phyloP scores from a whole-genome alignment of 116 monocot genomes.

The Iris pallida region DNA sequence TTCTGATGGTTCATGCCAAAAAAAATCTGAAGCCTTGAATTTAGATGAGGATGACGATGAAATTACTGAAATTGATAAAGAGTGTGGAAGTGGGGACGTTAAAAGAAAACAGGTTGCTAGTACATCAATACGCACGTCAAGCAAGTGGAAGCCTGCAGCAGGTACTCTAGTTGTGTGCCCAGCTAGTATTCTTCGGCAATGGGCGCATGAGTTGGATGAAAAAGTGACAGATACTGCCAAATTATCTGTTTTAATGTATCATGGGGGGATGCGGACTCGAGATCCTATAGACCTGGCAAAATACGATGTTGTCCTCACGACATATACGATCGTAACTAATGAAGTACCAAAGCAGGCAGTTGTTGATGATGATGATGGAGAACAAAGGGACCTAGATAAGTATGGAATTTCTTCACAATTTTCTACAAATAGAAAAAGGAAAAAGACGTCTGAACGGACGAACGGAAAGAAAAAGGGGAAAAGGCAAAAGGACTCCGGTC shows the following conservation, averaged over 20 bases:
- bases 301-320: constrained; percentile 82
- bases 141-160: constrained; percentile 51
- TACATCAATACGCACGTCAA: constrained; percentile 13
- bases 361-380: constrained; percentile 57
- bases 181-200: constrained; percentile 73
- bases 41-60: constrained; percentile 73
- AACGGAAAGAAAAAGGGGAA: constrained; percentile 68
- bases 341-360: constrained; percentile 75
- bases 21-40: constrained; percentile 60
- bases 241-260: constrained; percentile 72
- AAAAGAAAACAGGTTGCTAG: constrained; percentile 18
- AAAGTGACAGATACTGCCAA: constrained; percentile 48
- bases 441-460: constrained; percentile 19
- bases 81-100: constrained; percentile 11
- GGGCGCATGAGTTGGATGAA: constrained; percentile 73
- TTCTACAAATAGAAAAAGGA: constrained; percentile 47
- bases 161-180: constrained; percentile 91
- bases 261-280: constrained; percentile 69
- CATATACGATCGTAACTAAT: constrained; percentile 80
- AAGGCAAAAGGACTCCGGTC: constrained; percentile 20
- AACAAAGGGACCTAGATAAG: constrained; percentile 51
- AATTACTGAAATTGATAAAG: constrained; percentile 22
- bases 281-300: constrained; percentile 57
- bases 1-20: constrained; percentile 30
- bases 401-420: constrained; percentile 55